phyloP scores from a whole-genome alignment of 208 protist species.

The Crithidia brevicula region DNA sequence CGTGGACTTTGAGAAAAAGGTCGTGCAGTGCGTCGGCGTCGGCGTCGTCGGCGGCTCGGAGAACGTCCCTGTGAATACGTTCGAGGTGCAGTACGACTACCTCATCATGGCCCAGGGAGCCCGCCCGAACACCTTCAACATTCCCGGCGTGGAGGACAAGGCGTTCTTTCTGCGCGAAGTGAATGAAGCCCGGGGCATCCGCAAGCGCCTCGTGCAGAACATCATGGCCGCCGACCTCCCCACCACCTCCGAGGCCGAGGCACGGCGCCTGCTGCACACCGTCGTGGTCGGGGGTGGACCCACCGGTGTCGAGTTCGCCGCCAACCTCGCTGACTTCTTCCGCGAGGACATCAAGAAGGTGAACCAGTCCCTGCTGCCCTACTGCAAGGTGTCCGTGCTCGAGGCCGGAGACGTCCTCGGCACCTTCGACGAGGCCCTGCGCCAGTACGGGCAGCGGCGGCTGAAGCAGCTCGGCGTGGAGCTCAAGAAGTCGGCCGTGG shows the following conservation, averaged over 20 bases:
- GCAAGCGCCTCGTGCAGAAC: constrained; percentile 92
- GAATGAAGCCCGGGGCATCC: constrained; percentile 86
- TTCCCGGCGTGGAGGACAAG: constrained; percentile 89
- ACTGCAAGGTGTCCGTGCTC: constrained; percentile 88
- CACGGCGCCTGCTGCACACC: constrained; percentile 84
- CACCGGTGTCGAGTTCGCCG: constrained; percentile 90
- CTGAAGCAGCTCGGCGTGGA: constrained; percentile 72
- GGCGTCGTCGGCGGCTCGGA: constrained; percentile 63
- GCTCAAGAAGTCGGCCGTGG: constrained; percentile 73
- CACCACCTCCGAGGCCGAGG: constrained; percentile 70
- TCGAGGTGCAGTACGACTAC: constrained; percentile 92
- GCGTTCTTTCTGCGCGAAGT: constrained; percentile 92
- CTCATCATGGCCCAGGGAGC: constrained; percentile 91
- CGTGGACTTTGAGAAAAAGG: constrained; percentile 78
- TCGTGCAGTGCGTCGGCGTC: constrained; percentile 80
- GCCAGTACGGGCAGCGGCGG: constrained; percentile 74
- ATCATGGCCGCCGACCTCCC: constrained; percentile 92
- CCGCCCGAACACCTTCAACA: constrained; percentile 93
- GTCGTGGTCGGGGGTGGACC: constrained; percentile 93
- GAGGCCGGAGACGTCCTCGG: constrained; percentile 90
- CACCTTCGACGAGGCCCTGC: constrained; percentile 84
- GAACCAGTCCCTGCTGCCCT: constrained; percentile 60
- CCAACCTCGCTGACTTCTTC: constrained; percentile 91
- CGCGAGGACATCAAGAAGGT: constrained; percentile 80
- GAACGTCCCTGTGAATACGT: constrained; percentile 71